Percentiles rank a stretch among this genome's conserved stretches.
These are phyloP conservation scores for Kodamaea restingae DNA, from an alignment of 805 yeast species.

Conservation along the genomic window DNA sequence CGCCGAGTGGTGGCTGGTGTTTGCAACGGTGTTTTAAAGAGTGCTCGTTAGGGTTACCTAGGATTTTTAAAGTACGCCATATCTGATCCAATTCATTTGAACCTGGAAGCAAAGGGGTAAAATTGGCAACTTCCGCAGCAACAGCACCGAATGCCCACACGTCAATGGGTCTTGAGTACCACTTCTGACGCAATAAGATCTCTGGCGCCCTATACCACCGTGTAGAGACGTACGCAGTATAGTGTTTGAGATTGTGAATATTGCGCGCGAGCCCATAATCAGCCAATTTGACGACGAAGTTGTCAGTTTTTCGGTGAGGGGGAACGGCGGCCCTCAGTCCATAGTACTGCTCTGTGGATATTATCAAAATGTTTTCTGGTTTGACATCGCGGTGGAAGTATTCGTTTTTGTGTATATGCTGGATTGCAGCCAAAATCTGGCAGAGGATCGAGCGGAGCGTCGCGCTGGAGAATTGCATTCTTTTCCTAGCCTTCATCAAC, in stretches of 20 bases:
- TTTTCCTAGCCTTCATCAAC: slow-evolving; percentile 60
- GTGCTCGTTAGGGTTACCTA: slow-evolving; percentile 72
- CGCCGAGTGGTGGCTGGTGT: slow-evolving; percentile 47
- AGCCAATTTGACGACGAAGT: slow-evolving; percentile 67
- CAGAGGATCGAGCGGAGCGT: slow-evolving; percentile 63
- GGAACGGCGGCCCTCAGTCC: slow-evolving; percentile 41
- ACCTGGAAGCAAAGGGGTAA: slow-evolving; percentile 83
- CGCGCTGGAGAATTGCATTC: slow-evolving; percentile 48
- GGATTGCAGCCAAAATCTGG: slow-evolving; percentile 72
- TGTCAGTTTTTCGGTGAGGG: slow-evolving; percentile 32
- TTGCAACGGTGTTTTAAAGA: slow-evolving; percentile 12
- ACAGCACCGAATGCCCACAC: slow-evolving; percentile 86
- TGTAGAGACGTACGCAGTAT: slow-evolving; percentile 76
- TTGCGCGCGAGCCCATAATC: slow-evolving; percentile 78
- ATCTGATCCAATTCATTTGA: slow-evolving; percentile 74
- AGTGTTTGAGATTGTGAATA: slow-evolving; percentile 47
- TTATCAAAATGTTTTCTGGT: slow-evolving; percentile 85
- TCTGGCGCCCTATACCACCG: slow-evolving; percentile 89
- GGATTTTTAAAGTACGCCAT: slow-evolving; percentile 56
- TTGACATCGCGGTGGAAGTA: slow-evolving; percentile 88
- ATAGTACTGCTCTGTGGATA: slow-evolving; percentile 53
- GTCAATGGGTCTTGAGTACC: slow-evolving; percentile 68
- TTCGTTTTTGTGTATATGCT: slow-evolving; percentile 69
- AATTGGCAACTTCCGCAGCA: slow-evolving; percentile 67
- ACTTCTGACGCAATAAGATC: slow-evolving; percentile 58